A percentile compares a stretch with the other conserved stretches of the same genome.
These are phyloP conservation scores for Flaveria robusta DNA, from an alignment of 129 eudicot genomes.

Conservation along the genomic window DNA sequence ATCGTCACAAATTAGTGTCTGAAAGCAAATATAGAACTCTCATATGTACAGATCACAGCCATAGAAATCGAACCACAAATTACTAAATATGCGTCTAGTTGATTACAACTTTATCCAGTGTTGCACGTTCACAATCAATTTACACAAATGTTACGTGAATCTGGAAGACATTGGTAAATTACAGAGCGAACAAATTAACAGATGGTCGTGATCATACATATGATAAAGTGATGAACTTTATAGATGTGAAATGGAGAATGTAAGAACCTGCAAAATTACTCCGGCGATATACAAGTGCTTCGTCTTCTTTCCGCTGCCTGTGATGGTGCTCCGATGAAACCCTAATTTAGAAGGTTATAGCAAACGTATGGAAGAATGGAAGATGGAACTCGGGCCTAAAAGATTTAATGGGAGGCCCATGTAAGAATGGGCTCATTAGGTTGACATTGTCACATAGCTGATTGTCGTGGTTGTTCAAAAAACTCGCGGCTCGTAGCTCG, in stretches of 20 bases:
- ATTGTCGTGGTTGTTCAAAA: no score
- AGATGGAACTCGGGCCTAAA: not conserved
- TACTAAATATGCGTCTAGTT: not conserved
- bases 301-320: not conserved
- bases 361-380: not conserved
- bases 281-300: not conserved
- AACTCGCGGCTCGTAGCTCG: no score
- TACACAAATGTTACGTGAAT: not conserved
- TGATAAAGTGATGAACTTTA: not conserved
- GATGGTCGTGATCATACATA: not conserved
- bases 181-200: slow-evolving; percentile 2
- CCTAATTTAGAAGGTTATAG: slow-evolving; percentile 4
- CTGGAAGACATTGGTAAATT: not conserved
- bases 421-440: not conserved
- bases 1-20: not conserved
- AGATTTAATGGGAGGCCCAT: not conserved
- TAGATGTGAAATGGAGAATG: not conserved
- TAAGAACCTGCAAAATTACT: slow-evolving; percentile 11
- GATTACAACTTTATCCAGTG: not conserved
- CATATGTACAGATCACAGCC: not conserved
- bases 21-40: not conserved
- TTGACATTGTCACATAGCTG: no score
- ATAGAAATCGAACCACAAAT: not conserved
- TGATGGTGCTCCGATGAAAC: not conserved
- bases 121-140: not conserved